A percentile compares a stretch with the other conserved stretches of the same genome.
Evolutionary conservation across 345 rosid species (phyloP).

Genomic region (Hypericum androsaemum): DNA sequence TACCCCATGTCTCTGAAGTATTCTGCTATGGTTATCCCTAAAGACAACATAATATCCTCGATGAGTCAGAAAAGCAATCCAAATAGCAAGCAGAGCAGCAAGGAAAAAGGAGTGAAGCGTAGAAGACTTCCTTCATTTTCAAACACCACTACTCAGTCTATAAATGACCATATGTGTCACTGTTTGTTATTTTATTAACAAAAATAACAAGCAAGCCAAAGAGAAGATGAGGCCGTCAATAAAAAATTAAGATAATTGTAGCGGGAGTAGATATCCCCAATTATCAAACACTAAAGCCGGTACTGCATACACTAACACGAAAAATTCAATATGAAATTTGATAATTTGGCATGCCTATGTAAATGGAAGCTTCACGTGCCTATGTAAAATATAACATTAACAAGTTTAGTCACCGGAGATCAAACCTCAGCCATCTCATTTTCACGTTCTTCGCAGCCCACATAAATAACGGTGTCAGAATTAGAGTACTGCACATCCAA

Average conservation of each 20-base stretch:
- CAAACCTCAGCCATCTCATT: constrained; percentile 99
- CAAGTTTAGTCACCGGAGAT: constrained; percentile 9
- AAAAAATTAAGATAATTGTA: no score
- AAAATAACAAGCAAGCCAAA: no score
- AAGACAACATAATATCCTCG: constrained; percentile 4
- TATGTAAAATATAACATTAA: not conserved
- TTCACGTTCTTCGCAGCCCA: constrained; percentile 99
- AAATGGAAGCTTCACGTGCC: constrained; percentile 99
- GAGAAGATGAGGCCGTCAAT: no score
- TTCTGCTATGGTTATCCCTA: constrained; percentile 99
- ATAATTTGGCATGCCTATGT: constrained; percentile 47
- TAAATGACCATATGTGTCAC: no score
- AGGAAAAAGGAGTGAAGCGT: no score
- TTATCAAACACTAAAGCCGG: no score
- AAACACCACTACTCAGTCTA: no score
- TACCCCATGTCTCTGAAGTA: constrained; percentile 98
- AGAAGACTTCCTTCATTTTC: no score
- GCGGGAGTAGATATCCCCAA: no score
- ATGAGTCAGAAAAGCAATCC: constrained; percentile 2
- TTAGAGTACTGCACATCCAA: constrained; percentile 77
- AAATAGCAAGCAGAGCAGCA: not conserved
- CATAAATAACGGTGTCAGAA: constrained; percentile 95
- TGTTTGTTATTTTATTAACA: no score
- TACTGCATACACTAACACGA: no score
- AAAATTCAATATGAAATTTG: no score